Evolutionary conservation across 2,329 filamentous ascomycete species (phyloP).

Genomic region (Cryphonectria parasitica): DNA sequence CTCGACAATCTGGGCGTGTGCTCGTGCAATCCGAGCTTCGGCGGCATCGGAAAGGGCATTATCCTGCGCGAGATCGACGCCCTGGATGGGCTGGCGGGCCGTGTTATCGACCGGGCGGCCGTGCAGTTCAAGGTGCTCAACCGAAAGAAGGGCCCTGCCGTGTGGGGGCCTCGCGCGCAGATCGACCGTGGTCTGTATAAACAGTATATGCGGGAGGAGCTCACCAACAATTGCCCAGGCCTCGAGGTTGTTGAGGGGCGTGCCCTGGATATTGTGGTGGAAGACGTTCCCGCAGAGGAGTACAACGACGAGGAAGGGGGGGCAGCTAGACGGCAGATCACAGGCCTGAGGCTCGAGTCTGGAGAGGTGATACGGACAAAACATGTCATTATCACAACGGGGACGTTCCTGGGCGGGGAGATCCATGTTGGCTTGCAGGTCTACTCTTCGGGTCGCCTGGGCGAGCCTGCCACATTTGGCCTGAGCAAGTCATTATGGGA

Average conservation of each 20-base stretch:
- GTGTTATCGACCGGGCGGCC: conserved; percentile 90
- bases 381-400: conserved; percentile 91
- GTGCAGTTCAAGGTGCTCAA: conserved; percentile 95
- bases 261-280: conserved; percentile 87
- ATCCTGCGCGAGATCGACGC: conserved; percentile 96
- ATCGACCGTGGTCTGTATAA: conserved; percentile 92
- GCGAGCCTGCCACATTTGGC: conserved; percentile 90
- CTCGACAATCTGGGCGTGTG: conserved; percentile 89
- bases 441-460: conserved; percentile 88
- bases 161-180: conserved; percentile 96
- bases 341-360: conserved; percentile 83
- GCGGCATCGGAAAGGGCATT: conserved; percentile 97
- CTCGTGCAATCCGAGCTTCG: conserved; percentile 96
- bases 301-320: conserved; percentile 56
- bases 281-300: conserved; percentile 58
- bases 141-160: conserved; percentile 85
- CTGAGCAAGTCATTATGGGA: conserved; percentile 87
- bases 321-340: conserved; percentile 70
- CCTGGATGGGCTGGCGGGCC: conserved; percentile 84
- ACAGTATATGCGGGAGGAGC: conserved; percentile 86
- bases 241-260: conserved; percentile 82
- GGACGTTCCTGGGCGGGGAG: conserved; percentile 92
- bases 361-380: conserved; percentile 81
- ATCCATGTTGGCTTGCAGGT: conserved; percentile 90
- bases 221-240: conserved; percentile 73